Evolutionary conservation across 768 basidiomycete species (phyloP).

Genomic region (Kwoniella sp.): DNA sequence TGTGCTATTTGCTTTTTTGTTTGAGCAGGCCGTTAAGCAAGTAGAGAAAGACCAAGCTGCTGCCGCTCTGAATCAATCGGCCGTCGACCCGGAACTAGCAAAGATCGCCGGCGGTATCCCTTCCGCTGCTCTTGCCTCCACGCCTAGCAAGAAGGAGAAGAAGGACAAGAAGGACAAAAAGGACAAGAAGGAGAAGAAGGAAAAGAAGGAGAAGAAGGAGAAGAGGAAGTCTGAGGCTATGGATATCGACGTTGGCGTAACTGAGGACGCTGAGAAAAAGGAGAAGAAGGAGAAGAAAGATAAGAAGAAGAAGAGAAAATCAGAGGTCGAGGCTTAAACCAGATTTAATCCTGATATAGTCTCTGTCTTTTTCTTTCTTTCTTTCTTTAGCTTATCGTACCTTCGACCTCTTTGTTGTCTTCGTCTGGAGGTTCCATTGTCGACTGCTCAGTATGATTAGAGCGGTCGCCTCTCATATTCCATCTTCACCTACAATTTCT

Average conservation of each 20-base stretch:
- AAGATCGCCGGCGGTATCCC: constrained; percentile 42
- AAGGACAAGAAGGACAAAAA: constrained; percentile 47
- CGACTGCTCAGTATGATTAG: too few relatives aligned
- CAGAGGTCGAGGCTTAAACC: constrained; percentile 25
- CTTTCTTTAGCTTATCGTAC: neutral
- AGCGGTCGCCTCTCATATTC: too few relatives aligned
- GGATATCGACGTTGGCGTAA: constrained; percentile 28
- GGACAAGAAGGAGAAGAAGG: constrained; percentile 43
- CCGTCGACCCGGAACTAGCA: constrained; percentile 51
- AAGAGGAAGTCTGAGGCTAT: constrained; percentile 49
- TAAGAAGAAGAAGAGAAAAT: constrained; percentile 49
- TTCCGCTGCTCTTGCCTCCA: constrained; percentile 19
- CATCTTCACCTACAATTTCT: neutral
- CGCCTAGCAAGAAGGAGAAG: constrained; percentile 41
- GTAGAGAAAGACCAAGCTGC: constrained; percentile 50
- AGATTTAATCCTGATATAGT: neutral
- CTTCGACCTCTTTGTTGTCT: neutral
- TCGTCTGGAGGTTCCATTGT: too few relatives aligned
- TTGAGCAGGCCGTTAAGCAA: constrained; percentile 47
- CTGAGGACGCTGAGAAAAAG: constrained; percentile 26
- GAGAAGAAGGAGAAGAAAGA: constrained; percentile 42
- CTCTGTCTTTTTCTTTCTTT: neutral
- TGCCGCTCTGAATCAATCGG: constrained; percentile 11
- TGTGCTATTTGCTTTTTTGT: neutral
- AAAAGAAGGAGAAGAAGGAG: constrained; percentile 52